Conservation (phyloP, 345 rosid genomes). For the Aquilaria malaccensis region DNA sequence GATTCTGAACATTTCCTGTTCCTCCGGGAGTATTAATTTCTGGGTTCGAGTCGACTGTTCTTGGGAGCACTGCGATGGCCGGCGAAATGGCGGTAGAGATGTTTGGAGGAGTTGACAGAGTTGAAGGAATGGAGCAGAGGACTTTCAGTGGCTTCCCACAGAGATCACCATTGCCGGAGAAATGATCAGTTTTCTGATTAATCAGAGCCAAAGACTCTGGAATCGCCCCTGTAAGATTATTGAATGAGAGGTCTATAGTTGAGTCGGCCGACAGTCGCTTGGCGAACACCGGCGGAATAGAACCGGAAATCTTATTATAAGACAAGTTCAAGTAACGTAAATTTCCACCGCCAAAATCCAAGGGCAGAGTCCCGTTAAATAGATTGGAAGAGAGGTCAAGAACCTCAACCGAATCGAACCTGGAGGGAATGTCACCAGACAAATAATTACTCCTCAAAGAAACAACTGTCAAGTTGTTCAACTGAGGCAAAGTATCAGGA, state of each 20-base stretch:
- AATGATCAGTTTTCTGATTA: slow-evolving; percentile 49
- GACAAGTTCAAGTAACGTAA: slow-evolving; percentile 64
- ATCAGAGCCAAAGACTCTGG: slow-evolving; percentile 49
- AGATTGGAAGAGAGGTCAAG: slow-evolving; percentile 84
- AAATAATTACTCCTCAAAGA: slow-evolving; percentile 60
- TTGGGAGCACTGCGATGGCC: slow-evolving; percentile 90
- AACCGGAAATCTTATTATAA: slow-evolving; percentile 60
- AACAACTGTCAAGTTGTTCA: slow-evolving; percentile 52
- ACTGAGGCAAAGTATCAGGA: slow-evolving; percentile 37
- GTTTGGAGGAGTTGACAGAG: slow-evolving; percentile 67
- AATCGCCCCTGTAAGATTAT: slow-evolving; percentile 77
- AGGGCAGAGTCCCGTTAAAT: slow-evolving; percentile 59
- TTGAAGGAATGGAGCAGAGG: slow-evolving; percentile 74
- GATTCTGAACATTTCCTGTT: slow-evolving; percentile 12
- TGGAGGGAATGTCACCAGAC: slow-evolving; percentile 49
- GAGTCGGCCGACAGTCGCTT: slow-evolving; percentile 43
- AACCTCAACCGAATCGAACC: slow-evolving; percentile 43
- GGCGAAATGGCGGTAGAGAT: slow-evolving; percentile 46
- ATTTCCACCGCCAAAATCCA: slow-evolving; percentile 44
- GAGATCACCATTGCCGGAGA: slow-evolving; percentile 52
- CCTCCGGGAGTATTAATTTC: slow-evolving; percentile 18
- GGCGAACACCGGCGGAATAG: slow-evolving; percentile 52
- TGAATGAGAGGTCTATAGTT: slow-evolving; percentile 72
- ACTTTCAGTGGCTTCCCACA: slow-evolving; percentile 84
- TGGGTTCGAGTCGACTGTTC: slow-evolving; percentile 30